Percentiles rank a stretch among this genome's conserved stretches.
Conservation (phyloP, 1,284 basidiomycete species). For the Anthracocystis walkeri region DNA sequence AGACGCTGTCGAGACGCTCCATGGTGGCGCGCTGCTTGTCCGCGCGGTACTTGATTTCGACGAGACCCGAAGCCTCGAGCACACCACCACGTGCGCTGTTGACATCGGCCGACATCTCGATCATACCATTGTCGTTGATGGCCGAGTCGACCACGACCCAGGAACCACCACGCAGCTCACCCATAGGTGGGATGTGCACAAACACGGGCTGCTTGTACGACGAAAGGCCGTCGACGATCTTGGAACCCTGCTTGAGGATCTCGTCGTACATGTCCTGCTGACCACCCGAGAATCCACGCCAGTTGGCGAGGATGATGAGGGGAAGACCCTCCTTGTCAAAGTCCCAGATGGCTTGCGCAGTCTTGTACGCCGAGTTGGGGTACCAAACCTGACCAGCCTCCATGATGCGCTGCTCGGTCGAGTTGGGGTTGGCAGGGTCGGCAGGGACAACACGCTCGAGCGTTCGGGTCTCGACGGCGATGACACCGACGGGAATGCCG, state of each 20-base stretch:
- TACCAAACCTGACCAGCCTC: slow-evolving; percentile 99
- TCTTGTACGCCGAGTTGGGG: slow-evolving; percentile 99
- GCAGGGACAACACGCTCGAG: slow-evolving; percentile 97
- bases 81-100: slow-evolving; percentile 92
- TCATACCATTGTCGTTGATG: slow-evolving; percentile 91
- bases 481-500: slow-evolving; percentile 96
- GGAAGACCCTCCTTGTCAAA: slow-evolving; percentile 97
- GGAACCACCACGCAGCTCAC: slow-evolving; percentile 97
- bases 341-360: slow-evolving; percentile 98
- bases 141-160: slow-evolving; percentile 99
- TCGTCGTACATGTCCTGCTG: slow-evolving; percentile 89
- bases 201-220: slow-evolving; percentile 99
- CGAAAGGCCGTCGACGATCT: slow-evolving; percentile 95
- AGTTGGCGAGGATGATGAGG: slow-evolving; percentile 98
- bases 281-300: slow-evolving; percentile 99
- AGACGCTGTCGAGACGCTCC: slow-evolving; percentile 90
- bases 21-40: slow-evolving; percentile 90
- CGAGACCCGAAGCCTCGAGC: slow-evolving; percentile 91
- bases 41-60: slow-evolving; percentile 75
- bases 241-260: slow-evolving; percentile 70
- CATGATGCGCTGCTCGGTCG: slow-evolving; percentile 97
- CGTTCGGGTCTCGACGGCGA: slow-evolving; percentile 96
- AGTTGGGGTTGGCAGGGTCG: slow-evolving; percentile 97
- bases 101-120: slow-evolving; percentile 90
- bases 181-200: slow-evolving; percentile 98